Evolutionary conservation across 192 early-diverging fungal species (phyloP).

Genomic region (Coemansia sp.): DNA sequence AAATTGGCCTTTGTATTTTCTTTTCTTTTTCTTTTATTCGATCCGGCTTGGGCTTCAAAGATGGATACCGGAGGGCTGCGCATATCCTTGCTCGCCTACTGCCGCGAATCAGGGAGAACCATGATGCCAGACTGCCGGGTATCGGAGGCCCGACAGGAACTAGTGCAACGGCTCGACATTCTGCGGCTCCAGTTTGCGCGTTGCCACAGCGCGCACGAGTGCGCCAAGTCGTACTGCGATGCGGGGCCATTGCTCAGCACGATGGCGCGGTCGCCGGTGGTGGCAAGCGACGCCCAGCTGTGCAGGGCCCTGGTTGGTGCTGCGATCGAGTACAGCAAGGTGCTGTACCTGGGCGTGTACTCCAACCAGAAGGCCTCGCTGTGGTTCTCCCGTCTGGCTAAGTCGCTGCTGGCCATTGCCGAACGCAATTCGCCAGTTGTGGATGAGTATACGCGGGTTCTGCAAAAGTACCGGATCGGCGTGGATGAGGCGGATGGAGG

Average conservation of each 20-base stretch:
- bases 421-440: neutral
- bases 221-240: slow-evolving; percentile 38
- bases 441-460: neutral
- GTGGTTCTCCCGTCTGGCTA: slow-evolving; percentile 40
- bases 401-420: slow-evolving; percentile 14
- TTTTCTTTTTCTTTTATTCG: no score
- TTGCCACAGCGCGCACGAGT: slow-evolving; percentile 48
- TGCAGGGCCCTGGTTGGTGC: slow-evolving; percentile 30
- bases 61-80: slow-evolving; percentile 27
- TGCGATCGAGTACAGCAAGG: slow-evolving; percentile 51
- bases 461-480: neutral
- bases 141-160: neutral
- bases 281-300: slow-evolving; percentile 15
- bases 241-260: slow-evolving; percentile 41
- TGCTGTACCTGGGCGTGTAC: slow-evolving; percentile 25
- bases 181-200: slow-evolving; percentile 22
- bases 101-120: slow-evolving; percentile 10
- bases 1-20: no score
- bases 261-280: slow-evolving; percentile 21
- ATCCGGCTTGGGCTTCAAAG: neutral
- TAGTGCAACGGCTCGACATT: slow-evolving; percentile 26
- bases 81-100: slow-evolving; percentile 33
- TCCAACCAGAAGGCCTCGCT: slow-evolving; percentile 34
- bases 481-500: slow-evolving; percentile 9
- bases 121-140: neutral